Conservation (phyloP, 805 yeast species). For the Lachancea mirantina region DNA sequence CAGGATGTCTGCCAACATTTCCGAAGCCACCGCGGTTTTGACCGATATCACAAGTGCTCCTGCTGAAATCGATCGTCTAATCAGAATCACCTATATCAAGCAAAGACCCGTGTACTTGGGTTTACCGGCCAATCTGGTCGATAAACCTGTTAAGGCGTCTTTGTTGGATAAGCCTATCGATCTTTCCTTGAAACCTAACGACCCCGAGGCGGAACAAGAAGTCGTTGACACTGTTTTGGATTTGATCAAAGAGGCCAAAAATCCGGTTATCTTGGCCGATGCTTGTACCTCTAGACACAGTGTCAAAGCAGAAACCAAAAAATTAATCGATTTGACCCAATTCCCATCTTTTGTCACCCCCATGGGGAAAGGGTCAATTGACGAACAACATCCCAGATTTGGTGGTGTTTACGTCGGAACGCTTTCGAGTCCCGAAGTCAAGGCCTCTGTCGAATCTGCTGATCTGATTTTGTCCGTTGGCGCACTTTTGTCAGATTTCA, state of each 20-base stretch:
- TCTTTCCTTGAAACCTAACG: constrained; percentile 34
- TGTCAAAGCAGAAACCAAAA: constrained; percentile 51
- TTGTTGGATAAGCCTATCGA: constrained; percentile 60
- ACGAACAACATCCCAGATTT: constrained; percentile 59
- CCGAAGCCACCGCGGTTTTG: constrained; percentile 52
- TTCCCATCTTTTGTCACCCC: constrained; percentile 83
- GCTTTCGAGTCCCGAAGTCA: constrained; percentile 43
- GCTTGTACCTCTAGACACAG: constrained; percentile 80
- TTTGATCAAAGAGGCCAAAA: constrained; percentile 48
- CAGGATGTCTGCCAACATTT: constrained; percentile 67
- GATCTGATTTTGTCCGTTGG: constrained; percentile 74
- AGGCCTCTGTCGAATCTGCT: constrained; percentile 42
- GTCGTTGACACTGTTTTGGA: constrained; percentile 14
- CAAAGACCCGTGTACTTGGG: constrained; percentile 79
- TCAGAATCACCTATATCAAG: constrained; percentile 44
- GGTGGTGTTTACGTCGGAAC: constrained; percentile 69
- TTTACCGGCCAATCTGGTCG: constrained; percentile 65
- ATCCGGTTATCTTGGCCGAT: constrained; percentile 73
- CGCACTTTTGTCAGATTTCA: constrained; percentile 56
- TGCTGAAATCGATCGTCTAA: constrained; percentile 59
- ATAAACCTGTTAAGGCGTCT: constrained; percentile 34
- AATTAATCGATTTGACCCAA: constrained; percentile 57
- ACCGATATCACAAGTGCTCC: constrained; percentile 39
- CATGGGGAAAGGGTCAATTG: constrained; percentile 78
- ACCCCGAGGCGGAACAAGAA: constrained; percentile 22